Conservation (phyloP, 2,329 filamentous ascomycete genomes). For the Aspergillus tamarii region DNA sequence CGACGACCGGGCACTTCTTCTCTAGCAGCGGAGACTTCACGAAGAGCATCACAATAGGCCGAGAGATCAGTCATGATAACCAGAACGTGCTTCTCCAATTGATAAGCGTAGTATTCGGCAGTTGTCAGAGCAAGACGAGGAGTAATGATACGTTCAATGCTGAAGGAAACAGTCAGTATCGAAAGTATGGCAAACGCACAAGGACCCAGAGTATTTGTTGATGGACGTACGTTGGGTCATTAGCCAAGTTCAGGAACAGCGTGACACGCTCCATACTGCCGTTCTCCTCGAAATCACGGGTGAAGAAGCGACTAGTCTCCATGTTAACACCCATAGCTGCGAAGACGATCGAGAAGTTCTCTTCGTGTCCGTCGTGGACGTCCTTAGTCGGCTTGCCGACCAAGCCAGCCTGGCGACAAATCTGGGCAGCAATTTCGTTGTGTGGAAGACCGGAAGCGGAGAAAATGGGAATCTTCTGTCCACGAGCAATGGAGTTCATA, state of each 20-base stretch:
- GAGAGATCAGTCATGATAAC: slow-evolving; percentile 98
- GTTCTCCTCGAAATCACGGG: slow-evolving; percentile 97
- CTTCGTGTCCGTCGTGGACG: slow-evolving; percentile 93
- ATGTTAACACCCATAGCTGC: slow-evolving; percentile 99
- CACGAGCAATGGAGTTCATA: slow-evolving; percentile 97
- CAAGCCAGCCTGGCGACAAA: slow-evolving; percentile 93
- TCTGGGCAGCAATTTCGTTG: slow-evolving; percentile 99
- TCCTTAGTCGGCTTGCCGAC: slow-evolving; percentile 93
- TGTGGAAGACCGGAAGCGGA: slow-evolving; percentile 96
- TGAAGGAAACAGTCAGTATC: slow-evolving; percentile 43
- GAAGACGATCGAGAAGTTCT: slow-evolving; percentile 99
- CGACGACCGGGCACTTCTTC: slow-evolving; percentile 99
- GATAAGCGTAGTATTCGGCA: slow-evolving; percentile 99
- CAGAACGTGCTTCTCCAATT: slow-evolving; percentile 98
- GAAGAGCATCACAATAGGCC: slow-evolving; percentile 96
- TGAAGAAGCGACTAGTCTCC: slow-evolving; percentile 98
- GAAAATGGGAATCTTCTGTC: slow-evolving; percentile 99
- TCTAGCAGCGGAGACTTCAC: slow-evolving; percentile 95
- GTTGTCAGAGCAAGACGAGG: slow-evolving; percentile 97
- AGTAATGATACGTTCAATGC: slow-evolving; percentile 99
- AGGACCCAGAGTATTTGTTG: neutral
- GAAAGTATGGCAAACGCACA: neutral
- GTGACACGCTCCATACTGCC: slow-evolving; percentile 97
- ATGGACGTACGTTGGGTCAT: slow-evolving; percentile 84
- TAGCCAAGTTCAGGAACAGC: slow-evolving; percentile 97